phyloP scores from a whole-genome alignment of 805 yeast species.

The Candida berthetii region DNA sequence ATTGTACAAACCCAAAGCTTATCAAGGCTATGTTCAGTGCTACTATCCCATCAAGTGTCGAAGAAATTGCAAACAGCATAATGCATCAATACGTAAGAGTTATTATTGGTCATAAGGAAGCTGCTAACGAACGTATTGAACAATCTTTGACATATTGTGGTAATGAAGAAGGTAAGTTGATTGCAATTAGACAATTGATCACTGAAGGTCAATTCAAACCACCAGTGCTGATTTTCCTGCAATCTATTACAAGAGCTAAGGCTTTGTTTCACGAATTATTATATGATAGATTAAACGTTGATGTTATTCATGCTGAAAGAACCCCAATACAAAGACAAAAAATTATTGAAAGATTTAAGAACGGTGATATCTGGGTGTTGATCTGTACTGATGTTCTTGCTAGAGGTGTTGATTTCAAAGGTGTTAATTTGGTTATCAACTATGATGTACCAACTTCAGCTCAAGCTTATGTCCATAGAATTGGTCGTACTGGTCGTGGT shows the following conservation, averaged over 20 bases:
- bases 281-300: slow-evolving; percentile 89
- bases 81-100: slow-evolving; percentile 76
- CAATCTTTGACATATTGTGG: slow-evolving; percentile 86
- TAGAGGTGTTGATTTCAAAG: slow-evolving; percentile 96
- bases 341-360: slow-evolving; percentile 76
- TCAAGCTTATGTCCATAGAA: slow-evolving; percentile 94
- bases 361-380: slow-evolving; percentile 92
- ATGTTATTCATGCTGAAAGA: slow-evolving; percentile 93
- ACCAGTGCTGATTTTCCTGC: slow-evolving; percentile 88
- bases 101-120: slow-evolving; percentile 89
- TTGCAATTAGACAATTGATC: slow-evolving; percentile 86
- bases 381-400: slow-evolving; percentile 95
- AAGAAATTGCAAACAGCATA: slow-evolving; percentile 76
- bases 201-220: slow-evolving; percentile 83
- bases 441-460: slow-evolving; percentile 94
- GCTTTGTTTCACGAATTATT: slow-evolving; percentile 90
- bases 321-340: slow-evolving; percentile 83
- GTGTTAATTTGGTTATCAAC: slow-evolving; percentile 89
- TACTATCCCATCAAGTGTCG: slow-evolving; percentile 90
- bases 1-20: slow-evolving; percentile 33
- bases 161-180: slow-evolving; percentile 88
- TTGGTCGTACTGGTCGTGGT: slow-evolving; percentile 98
- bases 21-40: slow-evolving; percentile 85
- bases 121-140: slow-evolving; percentile 78
- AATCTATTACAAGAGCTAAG: slow-evolving; percentile 88